Percentiles rank a stretch among this genome's conserved stretches.
Conservation (phyloP, 2,329 filamentous ascomycete genomes). For the Pseudogymnoascus destructans region DNA sequence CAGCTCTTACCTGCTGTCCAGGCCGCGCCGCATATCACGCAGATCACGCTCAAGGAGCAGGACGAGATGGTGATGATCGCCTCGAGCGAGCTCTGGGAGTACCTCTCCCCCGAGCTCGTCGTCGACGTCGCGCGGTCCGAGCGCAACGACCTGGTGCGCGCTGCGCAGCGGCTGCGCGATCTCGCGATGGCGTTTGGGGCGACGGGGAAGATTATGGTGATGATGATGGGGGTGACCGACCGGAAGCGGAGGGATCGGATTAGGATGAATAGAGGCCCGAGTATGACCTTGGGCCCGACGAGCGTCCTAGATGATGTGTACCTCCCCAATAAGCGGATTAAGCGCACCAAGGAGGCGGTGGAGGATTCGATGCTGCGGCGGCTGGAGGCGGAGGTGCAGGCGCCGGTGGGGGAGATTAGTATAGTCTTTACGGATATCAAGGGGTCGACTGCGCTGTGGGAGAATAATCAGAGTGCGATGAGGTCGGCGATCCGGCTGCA, state of each 20-base stretch:
- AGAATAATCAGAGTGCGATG: slow-evolving; percentile 91
- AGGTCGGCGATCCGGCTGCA: slow-evolving; percentile 92
- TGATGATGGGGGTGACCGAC: slow-evolving; percentile 91
- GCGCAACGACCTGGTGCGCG: slow-evolving; percentile 81
- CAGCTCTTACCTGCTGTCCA: slow-evolving; percentile 87
- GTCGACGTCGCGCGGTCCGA: slow-evolving; percentile 85
- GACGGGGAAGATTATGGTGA: slow-evolving; percentile 93
- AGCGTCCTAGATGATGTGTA: slow-evolving; percentile 59
- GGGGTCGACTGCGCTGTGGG: slow-evolving; percentile 92
- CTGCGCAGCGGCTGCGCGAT: slow-evolving; percentile 86
- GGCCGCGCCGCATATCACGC: slow-evolving; percentile 72
- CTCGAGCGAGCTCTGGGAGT: slow-evolving; percentile 91
- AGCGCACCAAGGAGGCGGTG: slow-evolving; percentile 47
- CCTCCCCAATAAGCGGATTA: slow-evolving; percentile 51
- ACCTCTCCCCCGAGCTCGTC: slow-evolving; percentile 75
- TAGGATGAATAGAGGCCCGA: slow-evolving; percentile 57
- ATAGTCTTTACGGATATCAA: slow-evolving; percentile 99
- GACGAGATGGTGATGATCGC: slow-evolving; percentile 91
- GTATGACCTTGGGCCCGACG: slow-evolving; percentile 65
- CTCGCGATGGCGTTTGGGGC: slow-evolving; percentile 92
- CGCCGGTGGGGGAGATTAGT: slow-evolving; percentile 78
- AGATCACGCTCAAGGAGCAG: slow-evolving; percentile 67
- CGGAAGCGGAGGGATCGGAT: slow-evolving; percentile 75
- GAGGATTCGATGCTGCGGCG: slow-evolving; percentile 78
- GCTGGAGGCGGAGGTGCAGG: slow-evolving; percentile 79